Conservation (phyloP, 768 basidiomycete species). For the Lyophyllum semitale region DNA sequence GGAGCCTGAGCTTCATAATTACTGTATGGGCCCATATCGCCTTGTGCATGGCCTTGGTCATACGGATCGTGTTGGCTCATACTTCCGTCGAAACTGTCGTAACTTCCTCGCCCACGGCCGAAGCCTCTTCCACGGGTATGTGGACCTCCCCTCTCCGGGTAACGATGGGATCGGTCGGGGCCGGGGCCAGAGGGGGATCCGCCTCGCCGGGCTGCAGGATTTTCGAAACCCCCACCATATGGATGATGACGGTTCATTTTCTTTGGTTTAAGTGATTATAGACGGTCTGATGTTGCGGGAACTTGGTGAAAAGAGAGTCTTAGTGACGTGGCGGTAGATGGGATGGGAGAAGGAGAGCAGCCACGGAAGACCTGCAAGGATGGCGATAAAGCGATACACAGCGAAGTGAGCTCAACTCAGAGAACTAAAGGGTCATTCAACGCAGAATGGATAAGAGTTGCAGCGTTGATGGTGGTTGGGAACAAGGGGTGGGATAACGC, state of each 20-base stretch:
- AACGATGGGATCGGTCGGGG: slow-evolving; percentile 71
- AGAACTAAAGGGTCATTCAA: slow-evolving; percentile 18
- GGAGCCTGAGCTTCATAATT: slow-evolving; percentile 59
- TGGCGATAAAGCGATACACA: slow-evolving; percentile 19
- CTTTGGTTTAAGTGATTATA: slow-evolving; percentile 27
- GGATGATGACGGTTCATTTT: slow-evolving; percentile 91
- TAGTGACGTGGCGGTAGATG: slow-evolving; percentile 35
- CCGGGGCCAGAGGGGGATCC: slow-evolving; percentile 68
- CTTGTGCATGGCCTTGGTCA: slow-evolving; percentile 68
- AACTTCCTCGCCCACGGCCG: slow-evolving; percentile 54
- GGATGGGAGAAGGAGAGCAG: slow-evolving; percentile 4
- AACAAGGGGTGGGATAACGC: slow-evolving; percentile 15
- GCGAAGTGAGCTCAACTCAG: slow-evolving; percentile 31
- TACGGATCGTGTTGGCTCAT: slow-evolving; percentile 54
- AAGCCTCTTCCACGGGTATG: slow-evolving; percentile 47
- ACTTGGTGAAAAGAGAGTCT: slow-evolving; percentile 17
- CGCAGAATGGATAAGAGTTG: slow-evolving; percentile 17
- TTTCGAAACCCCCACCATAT: slow-evolving; percentile 70
- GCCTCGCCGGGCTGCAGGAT: slow-evolving; percentile 54
- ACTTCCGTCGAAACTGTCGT: slow-evolving; percentile 56
- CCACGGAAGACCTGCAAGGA: slow-evolving; percentile 9
- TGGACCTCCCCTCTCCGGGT: slow-evolving; percentile 57
- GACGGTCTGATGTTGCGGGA: slow-evolving; percentile 15
- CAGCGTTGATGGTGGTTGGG: slow-evolving; percentile 38
- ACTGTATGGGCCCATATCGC: slow-evolving; percentile 67